Evolutionary conservation across 257 asterid genomes (phyloP), one percentile per base, ranked within the genome.

Genomic region (Ocimum tenuiflorum): DNA sequence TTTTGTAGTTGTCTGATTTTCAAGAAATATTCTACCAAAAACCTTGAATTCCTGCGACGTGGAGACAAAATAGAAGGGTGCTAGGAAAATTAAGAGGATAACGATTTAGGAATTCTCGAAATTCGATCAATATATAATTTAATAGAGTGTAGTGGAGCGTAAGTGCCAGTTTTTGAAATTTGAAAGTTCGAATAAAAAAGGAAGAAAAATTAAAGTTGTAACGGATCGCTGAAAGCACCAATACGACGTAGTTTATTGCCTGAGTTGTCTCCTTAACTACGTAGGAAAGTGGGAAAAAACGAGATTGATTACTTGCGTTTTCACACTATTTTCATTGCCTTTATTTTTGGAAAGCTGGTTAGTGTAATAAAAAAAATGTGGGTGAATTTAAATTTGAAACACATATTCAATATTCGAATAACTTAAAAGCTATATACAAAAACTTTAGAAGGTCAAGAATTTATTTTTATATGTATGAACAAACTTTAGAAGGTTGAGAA

Each of bases 101-200:
- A 27, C 20, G 67, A 14, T 46, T 17, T 59, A 33, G 72, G 49
- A 73, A 20, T 73, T 67, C 75, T 58, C 62, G 82, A 61, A 60
- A 52, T 35, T 35, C 66, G 72, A 62, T 14, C 35, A 49, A 63
- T 45, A 43, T 36, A 43, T 35, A 64, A 63, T 75, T 78, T 79
- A 76, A 76, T 67, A 39, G 77, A 47, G 69, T 7, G 75, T 75
- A 66, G 82, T 72, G 76, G 64, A 62, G 67, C 18, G 67, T 66
- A 31, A 59, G 65, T 41, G 65, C n/a, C 3, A 59, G 19, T 33
- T 71, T 90, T 88, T 81, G 77, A 86, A 90, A 60, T 83, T 80
- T 76, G 69, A 72, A 81, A 62, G 22, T 79, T 78, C 73, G 80
- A 81, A 81, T 48, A 57, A 66, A 67, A 51, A 54, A 17, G 33